Base-by-base conservation (phyloP, 495 filamentous ascomycete genomes). In the Lasiosphaeris hirsuta region DNA sequence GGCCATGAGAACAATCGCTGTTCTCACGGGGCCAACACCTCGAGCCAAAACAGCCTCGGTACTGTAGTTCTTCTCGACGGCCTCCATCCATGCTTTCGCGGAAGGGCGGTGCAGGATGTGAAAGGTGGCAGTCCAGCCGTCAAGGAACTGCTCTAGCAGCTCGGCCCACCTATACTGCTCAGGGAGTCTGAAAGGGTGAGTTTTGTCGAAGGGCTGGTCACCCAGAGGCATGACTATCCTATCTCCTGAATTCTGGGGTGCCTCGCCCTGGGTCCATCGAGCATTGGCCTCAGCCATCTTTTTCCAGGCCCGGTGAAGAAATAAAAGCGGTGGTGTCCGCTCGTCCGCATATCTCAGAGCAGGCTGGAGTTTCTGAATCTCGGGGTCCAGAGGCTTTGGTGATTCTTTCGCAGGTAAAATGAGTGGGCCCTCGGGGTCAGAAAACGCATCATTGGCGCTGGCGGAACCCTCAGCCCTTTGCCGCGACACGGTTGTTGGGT, bases 301-400 rank as follows among this genome's bases (percentile, higher is more conserved):
- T 1, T 58, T 52, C 64, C 66, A 63, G 37, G 66, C 62, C 40
- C 14, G 58, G 15, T 63, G 55, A 19, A 69, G 61, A 51, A 67
- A 69, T 0, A 41, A 23, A 3, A 69, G 61, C 2, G 66, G 63
- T 9, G 64, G 66, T 1, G 42, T 63, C 14, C 56, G 51, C 39
- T 64, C 57, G 33, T 41, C 33, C 0, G 57, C 56, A 57, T 69
- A 66, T n/a, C 59, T 59, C n/a, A 1, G 17, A 10, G 44, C 14
- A 9, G 63, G 52, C 36, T 67, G 54, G 34, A 60, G 60, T 13
- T 40, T 37, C 5, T n/a, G 54, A 10, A 60, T 44, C 23, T 53
- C 54, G 6, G 43, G 51, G 43, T 23, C 43, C 15, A 38, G 34
- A 5, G 17, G 42, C 17, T 5, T 19, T 30, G 8, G 36, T 4